Conservation (phyloP, 805 yeast genomes). For the Monosporozyma unispora region DNA sequence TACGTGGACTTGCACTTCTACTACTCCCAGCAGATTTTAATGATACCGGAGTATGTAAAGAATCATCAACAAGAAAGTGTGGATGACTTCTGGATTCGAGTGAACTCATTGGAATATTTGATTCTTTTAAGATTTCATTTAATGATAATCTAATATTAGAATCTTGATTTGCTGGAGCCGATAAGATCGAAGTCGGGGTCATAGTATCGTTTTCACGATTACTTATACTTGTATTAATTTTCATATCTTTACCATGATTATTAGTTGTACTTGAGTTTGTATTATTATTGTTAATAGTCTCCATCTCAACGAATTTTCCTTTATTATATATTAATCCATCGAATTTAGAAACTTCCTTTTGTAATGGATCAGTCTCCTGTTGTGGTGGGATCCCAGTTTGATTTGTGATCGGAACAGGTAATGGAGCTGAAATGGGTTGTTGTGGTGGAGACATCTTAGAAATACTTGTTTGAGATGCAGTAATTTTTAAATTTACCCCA, state of each 20-base stretch:
- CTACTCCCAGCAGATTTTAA: constrained; percentile 18
- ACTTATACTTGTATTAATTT: constrained; percentile 2
- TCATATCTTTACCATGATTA: neutral
- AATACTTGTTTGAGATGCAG: constrained; percentile 5
- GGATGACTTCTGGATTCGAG: constrained; percentile 30
- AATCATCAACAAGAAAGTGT: constrained; percentile 44
- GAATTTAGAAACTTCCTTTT: neutral
- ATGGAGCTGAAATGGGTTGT: neutral
- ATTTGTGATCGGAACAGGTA: neutral
- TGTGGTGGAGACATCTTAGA: neutral
- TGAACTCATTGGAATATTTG: neutral
- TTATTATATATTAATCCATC: neutral
- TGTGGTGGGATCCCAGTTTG: neutral
- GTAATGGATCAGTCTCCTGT: neutral
- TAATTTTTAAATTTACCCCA: constrained; percentile 4
- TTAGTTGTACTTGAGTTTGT: too few relatives aligned
- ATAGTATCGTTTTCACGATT: neutral
- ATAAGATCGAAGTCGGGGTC: constrained; percentile 7
- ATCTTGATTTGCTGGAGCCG: constrained; percentile 1
- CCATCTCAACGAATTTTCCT: neutral
- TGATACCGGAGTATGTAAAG: constrained; percentile 15
- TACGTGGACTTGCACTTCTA: constrained; percentile 16
- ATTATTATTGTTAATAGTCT: too few relatives aligned
- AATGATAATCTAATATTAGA: neutral
- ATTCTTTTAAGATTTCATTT: neutral